Evolutionary conservation across 768 basidiomycete genomes (phyloP).

Genomic region (Boletus vinaceobasis): DNA sequence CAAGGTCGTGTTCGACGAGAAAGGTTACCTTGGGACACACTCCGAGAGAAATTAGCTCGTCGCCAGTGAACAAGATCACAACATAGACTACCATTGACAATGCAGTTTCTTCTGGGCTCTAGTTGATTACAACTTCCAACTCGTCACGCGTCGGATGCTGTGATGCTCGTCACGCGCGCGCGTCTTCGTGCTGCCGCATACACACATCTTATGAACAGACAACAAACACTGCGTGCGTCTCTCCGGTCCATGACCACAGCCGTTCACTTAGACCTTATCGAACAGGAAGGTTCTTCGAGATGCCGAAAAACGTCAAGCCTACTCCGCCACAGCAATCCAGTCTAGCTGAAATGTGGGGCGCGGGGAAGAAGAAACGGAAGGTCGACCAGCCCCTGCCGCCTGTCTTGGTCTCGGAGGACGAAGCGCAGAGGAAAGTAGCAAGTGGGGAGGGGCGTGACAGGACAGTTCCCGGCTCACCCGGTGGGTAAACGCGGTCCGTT

Average conservation of each 20-base stretch:
- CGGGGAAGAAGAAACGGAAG: slow-evolving; percentile 41
- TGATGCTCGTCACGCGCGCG: slow-evolving; percentile 26
- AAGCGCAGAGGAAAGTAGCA: slow-evolving; percentile 25
- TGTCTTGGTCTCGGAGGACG: slow-evolving; percentile 22
- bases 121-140: neutral
- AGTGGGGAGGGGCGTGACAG: slow-evolving; percentile 6
- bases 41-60: neutral
- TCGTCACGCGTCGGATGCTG: slow-evolving; percentile 2
- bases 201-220: slow-evolving; percentile 53
- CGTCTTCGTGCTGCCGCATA: slow-evolving; percentile 12
- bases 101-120: neutral
- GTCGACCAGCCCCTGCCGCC: slow-evolving; percentile 18
- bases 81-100: neutral
- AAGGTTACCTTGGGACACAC: too few species aligned
- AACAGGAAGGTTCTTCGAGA: slow-evolving; percentile 70
- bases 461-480: neutral
- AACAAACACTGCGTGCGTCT: slow-evolving; percentile 64
- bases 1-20: neutral
- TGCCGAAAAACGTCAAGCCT: slow-evolving; percentile 65
- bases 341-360: slow-evolving; percentile 71
- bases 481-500: slow-evolving; percentile 10
- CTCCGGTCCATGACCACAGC: neutral
- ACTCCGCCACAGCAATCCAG: slow-evolving; percentile 76
- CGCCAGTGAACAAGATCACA: neutral
- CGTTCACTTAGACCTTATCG: neutral